Percentiles rank a stretch among this genome's conserved stretches.
Conservation (phyloP, 2,329 filamentous ascomycete genomes). For the Lasiodiplodia hormozganensis region DNA sequence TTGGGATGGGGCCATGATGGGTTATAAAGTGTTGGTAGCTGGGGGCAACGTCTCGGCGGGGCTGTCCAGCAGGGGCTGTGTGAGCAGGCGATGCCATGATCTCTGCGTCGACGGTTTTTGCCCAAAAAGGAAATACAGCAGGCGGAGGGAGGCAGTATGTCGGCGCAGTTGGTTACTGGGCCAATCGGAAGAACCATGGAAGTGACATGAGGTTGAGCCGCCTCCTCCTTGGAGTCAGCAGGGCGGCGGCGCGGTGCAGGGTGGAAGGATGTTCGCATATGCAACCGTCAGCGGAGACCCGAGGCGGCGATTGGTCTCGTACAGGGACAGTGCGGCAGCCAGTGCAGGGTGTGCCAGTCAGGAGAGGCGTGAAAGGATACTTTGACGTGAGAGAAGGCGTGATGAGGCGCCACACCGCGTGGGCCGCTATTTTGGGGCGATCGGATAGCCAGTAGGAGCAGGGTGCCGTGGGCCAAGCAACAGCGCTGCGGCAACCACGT, state of each 20-base stretch:
- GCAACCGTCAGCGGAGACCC: conserved; percentile 23
- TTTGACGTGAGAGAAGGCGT: conserved; percentile 20
- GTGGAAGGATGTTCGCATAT: conserved; percentile 6
- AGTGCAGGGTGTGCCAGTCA: not conserved
- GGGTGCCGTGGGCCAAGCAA: not conserved
- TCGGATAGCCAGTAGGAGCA: not conserved
- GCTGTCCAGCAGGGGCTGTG: not conserved
- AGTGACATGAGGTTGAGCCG: conserved; percentile 9
- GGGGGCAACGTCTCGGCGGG: not conserved
- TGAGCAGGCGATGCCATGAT: conserved; percentile 6
- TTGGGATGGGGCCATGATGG: conserved; percentile 7
- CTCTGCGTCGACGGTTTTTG: not conserved
- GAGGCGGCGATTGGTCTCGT: conserved; percentile 9
- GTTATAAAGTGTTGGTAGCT: not conserved
- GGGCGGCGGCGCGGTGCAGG: conserved; percentile 4
- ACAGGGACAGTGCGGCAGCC: not conserved
- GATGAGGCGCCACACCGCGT: not conserved
- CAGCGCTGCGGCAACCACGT: conserved; percentile 7
- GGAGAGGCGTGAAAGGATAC: not conserved
- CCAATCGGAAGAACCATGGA: not conserved
- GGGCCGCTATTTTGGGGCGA: conserved; percentile 14
- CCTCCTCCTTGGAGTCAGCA: conserved; percentile 12
- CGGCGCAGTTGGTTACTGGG: not conserved
- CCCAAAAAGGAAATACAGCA: not conserved
- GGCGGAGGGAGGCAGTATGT: conserved; percentile 1